phyloP scores from a whole-genome alignment of 257 asterid genomes.

The Lycium ferocissimum region DNA sequence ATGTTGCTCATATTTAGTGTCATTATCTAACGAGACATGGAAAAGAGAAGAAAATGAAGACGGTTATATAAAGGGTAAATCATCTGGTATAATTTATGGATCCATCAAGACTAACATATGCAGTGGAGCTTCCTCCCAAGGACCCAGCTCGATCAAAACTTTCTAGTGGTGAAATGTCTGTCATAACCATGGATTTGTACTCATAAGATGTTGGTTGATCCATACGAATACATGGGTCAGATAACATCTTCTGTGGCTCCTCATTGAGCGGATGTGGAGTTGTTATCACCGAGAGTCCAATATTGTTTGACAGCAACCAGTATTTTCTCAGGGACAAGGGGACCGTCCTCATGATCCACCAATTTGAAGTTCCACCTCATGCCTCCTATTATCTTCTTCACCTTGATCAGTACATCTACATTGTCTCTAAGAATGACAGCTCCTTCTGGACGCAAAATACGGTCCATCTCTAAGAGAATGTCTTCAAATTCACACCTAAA shows the following conservation, averaged over 20 bases:
- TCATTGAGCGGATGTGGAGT: constrained; percentile 74
- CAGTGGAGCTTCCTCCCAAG: constrained; percentile 9
- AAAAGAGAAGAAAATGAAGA: constrained; percentile 20
- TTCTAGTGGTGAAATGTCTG: constrained; percentile 35
- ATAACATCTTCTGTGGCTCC: constrained; percentile 26
- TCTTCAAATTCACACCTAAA: constrained; percentile 83
- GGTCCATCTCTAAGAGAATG: constrained; percentile 93
- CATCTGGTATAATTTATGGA: constrained; percentile 28
- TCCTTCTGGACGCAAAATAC: constrained; percentile 94
- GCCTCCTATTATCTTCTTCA: constrained; percentile 75
- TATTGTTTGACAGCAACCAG: constrained; percentile 86
- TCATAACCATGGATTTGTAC: constrained; percentile 25
- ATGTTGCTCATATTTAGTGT: neutral
- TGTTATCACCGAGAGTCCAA: constrained; percentile 69
- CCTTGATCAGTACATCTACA: constrained; percentile 84
- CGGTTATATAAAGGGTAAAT: neutral
- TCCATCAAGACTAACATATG: constrained; percentile 31
- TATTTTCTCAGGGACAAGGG: constrained; percentile 84
- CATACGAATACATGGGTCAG: neutral
- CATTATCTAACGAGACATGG: constrained; percentile 19
- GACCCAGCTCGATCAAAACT: constrained; percentile 35
- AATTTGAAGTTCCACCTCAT: constrained; percentile 82
- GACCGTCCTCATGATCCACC: constrained; percentile 96
- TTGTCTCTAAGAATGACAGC: constrained; percentile 88
- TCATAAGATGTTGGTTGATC: constrained; percentile 29